phyloP scores from a whole-genome alignment of 2,329 filamentous ascomycete species.

The Thielaviopsis musarum region DNA sequence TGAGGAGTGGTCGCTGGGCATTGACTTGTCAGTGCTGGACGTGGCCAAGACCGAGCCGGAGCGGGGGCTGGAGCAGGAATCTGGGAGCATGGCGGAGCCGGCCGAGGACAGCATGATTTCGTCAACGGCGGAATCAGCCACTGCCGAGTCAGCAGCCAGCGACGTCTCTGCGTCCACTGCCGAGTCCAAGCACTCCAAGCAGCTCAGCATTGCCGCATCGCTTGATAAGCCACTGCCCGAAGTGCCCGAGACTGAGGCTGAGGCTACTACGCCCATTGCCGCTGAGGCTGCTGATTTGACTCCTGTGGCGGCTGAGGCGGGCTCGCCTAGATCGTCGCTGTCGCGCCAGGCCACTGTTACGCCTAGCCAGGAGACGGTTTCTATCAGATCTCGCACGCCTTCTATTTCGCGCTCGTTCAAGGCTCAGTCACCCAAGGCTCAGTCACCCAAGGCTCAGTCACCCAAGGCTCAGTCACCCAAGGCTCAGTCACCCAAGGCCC shows the following conservation, averaged over 20 bases:
- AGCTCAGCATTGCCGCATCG: conserved; percentile 24
- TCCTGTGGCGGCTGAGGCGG: conserved; percentile 20
- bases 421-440: background rate
- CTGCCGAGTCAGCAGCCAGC: conserved; percentile 20
- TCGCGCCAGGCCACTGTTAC: conserved; percentile 23
- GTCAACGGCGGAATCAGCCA: conserved; percentile 18
- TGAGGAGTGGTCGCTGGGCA: conserved; percentile 34
- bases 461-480: no score
- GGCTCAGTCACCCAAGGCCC: no score
- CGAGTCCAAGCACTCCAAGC: conserved; percentile 18
- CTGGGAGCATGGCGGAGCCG: background rate
- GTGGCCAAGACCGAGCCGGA: conserved; percentile 20
- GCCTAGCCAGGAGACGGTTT: background rate
- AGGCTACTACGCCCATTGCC: conserved; percentile 28
- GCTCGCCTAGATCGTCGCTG: background rate
- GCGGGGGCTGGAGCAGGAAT: background rate
- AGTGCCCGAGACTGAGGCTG: conserved; percentile 27
- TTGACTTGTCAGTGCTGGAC: conserved; percentile 37
- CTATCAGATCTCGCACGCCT: background rate
- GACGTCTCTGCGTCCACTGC: conserved; percentile 14
- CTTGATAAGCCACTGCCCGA: conserved; percentile 54
- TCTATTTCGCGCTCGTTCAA: background rate
- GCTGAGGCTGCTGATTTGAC: conserved; percentile 18
- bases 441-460: no score
- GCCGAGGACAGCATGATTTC: conserved; percentile 15